A percentile compares a stretch with the other conserved stretches of the same genome.
These are phyloP conservation scores for Psilocybe mexicana DNA, from an alignment of 1,284 basidiomycete species.

Conservation along the genomic window DNA sequence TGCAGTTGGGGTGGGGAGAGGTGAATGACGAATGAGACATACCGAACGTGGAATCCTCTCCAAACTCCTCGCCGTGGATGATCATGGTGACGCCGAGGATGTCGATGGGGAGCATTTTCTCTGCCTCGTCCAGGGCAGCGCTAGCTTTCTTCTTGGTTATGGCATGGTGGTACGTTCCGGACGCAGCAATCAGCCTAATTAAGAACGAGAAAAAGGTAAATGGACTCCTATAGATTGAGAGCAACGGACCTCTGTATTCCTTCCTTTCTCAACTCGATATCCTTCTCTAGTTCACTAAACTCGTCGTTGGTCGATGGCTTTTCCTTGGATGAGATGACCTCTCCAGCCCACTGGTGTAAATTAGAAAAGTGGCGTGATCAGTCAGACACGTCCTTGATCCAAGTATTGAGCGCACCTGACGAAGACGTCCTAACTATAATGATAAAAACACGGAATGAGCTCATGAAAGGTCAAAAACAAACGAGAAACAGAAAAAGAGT, in stretches of 20 bases:
- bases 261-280: constrained; percentile 65
- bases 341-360: constrained; percentile 60
- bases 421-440: constrained; percentile 61
- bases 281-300: constrained; percentile 66
- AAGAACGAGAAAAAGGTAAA: not conserved
- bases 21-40: constrained; percentile 24
- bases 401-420: constrained; percentile 46
- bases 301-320: constrained; percentile 67
- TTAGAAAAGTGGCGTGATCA: constrained; percentile 32
- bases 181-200: constrained; percentile 58
- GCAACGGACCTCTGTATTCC: constrained; percentile 63
- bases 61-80: constrained; percentile 79
- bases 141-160: constrained; percentile 69
- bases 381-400: constrained; percentile 17
- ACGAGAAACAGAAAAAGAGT: constrained; percentile 20
- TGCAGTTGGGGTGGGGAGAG: too few relatives aligned
- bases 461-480: not conserved
- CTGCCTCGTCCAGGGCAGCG: constrained; percentile 55
- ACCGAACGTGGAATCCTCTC: constrained; percentile 73
- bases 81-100: constrained; percentile 85
- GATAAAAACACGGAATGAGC: not conserved
- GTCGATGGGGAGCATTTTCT: constrained; percentile 73
- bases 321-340: constrained; percentile 71
- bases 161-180: constrained; percentile 59
- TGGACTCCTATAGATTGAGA: not conserved